phyloP scores from a whole-genome alignment of 352 stramenopile species.

The Globisporangium solare region DNA sequence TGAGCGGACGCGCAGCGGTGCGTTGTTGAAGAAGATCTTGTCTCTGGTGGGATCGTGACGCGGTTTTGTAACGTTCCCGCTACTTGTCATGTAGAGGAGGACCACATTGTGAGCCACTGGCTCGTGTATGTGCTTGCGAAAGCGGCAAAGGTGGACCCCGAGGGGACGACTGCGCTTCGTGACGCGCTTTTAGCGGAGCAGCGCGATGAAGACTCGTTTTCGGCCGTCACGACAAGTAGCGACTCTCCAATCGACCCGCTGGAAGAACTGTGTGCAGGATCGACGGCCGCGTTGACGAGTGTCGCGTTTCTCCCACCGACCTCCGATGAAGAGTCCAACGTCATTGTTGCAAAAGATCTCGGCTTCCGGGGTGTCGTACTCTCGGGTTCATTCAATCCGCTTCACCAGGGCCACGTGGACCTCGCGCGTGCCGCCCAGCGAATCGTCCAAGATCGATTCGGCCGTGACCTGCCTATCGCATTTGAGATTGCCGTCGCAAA shows the following conservation, averaged over 20 bases:
- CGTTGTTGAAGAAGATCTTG: neutral
- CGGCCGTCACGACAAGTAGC: slow-evolving; percentile 8
- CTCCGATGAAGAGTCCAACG: neutral
- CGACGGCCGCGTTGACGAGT: slow-evolving; percentile 23
- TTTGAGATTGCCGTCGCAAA: slow-evolving; percentile 81
- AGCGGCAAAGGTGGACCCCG: slow-evolving; percentile 26
- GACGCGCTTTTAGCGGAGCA: slow-evolving; percentile 27
- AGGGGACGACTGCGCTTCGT: slow-evolving; percentile 24
- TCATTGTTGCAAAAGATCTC: slow-evolving; percentile 26
- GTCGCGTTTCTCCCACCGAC: slow-evolving; percentile 41
- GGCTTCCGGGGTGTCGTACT: slow-evolving; percentile 61
- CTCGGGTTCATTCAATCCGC: slow-evolving; percentile 79
- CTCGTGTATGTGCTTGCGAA: slow-evolving; percentile 67
- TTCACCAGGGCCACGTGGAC: slow-evolving; percentile 71
- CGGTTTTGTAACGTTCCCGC: neutral
- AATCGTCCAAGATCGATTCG: slow-evolving; percentile 26
- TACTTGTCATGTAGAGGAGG: slow-evolving; percentile 34
- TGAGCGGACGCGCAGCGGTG: slow-evolving; percentile 30
- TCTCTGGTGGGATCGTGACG: neutral
- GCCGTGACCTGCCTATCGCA: slow-evolving; percentile 32
- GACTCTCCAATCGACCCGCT: slow-evolving; percentile 15
- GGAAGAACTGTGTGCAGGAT: slow-evolving; percentile 22
- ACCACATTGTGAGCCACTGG: slow-evolving; percentile 61
- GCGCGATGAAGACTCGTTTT: slow-evolving; percentile 24
- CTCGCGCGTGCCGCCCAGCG: slow-evolving; percentile 44